Percentiles rank a stretch among this genome's conserved stretches.
Evolutionary conservation across 805 yeast genomes (phyloP).

Genomic region (Wickerhamiella sergipiensis): DNA sequence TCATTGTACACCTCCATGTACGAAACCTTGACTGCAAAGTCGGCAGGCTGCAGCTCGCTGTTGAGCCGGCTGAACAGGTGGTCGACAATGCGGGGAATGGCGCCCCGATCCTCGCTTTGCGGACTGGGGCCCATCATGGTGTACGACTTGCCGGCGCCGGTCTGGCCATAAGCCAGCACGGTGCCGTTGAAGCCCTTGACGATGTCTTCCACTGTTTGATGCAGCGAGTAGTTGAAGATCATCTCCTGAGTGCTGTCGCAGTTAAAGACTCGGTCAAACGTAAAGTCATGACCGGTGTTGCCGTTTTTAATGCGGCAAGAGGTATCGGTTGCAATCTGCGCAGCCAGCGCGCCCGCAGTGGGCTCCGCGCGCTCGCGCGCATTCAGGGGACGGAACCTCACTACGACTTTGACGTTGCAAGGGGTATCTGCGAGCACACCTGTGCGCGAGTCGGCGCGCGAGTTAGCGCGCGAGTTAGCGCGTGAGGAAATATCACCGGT

Average conservation of each 20-base stretch:
- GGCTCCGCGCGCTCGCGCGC: slow-evolving; percentile 21
- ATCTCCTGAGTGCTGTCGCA: slow-evolving; percentile 39
- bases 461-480: background rate
- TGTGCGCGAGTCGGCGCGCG: background rate
- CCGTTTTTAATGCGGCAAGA: slow-evolving; percentile 13
- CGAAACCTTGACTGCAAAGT: slow-evolving; percentile 46
- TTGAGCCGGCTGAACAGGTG: slow-evolving; percentile 33
- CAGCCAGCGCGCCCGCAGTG: background rate
- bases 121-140: slow-evolving; percentile 58
- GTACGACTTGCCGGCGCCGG: slow-evolving; percentile 63
- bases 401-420: slow-evolving; percentile 43
- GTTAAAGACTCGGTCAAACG: slow-evolving; percentile 54
- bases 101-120: slow-evolving; percentile 36
- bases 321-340: background rate
- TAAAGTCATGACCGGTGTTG: slow-evolving; percentile 26
- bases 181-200: slow-evolving; percentile 68
- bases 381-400: slow-evolving; percentile 53
- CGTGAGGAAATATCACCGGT: background rate
- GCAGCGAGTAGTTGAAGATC: slow-evolving; percentile 44
- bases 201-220: slow-evolving; percentile 53
- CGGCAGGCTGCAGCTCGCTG: slow-evolving; percentile 29
- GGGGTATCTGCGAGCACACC: background rate
- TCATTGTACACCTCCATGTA: slow-evolving; percentile 78
- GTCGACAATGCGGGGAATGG: slow-evolving; percentile 60
- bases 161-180: slow-evolving; percentile 66